phyloP scores from a whole-genome alignment of 345 rosid species.

The Rhodamnia argentea region DNA sequence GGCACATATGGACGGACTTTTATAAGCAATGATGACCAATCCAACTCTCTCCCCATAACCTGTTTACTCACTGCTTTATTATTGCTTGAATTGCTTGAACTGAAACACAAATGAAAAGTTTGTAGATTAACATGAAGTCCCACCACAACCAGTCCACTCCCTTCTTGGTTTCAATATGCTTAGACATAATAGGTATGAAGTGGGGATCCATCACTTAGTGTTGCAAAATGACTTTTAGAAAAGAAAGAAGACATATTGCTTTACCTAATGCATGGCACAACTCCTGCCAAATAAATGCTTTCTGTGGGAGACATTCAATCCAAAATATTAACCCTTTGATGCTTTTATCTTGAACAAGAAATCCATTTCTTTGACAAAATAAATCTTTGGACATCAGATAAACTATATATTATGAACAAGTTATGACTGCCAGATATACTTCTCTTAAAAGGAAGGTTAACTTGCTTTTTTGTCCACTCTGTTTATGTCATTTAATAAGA shows the following conservation, averaged over 20 bases:
- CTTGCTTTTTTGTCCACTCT: not conserved
- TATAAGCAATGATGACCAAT: not conserved
- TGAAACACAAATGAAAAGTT: not conserved
- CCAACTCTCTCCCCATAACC: not conserved
- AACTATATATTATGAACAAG: not conserved
- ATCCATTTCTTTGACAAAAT: not conserved
- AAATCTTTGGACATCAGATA: not conserved
- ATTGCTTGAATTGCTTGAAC: not conserved
- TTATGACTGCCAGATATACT: not conserved
- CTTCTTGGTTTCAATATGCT: not conserved
- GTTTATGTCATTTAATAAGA: not conserved
- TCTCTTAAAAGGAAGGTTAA: not conserved
- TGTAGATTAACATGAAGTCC: not conserved
- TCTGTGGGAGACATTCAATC: not conserved
- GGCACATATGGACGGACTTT: not conserved
- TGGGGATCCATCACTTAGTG: not conserved
- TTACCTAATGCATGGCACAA: not conserved
- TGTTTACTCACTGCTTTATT: not conserved
- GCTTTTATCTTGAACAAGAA: not conserved
- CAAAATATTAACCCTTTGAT: not conserved
- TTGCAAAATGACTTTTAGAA: not conserved
- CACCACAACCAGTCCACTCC: not conserved
- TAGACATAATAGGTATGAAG: not conserved
- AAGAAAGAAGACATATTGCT: not conserved
- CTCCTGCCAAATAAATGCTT: not conserved